phyloP scores from a whole-genome alignment of 148 eudicot genomes.

The Rhododendron molle region DNA sequence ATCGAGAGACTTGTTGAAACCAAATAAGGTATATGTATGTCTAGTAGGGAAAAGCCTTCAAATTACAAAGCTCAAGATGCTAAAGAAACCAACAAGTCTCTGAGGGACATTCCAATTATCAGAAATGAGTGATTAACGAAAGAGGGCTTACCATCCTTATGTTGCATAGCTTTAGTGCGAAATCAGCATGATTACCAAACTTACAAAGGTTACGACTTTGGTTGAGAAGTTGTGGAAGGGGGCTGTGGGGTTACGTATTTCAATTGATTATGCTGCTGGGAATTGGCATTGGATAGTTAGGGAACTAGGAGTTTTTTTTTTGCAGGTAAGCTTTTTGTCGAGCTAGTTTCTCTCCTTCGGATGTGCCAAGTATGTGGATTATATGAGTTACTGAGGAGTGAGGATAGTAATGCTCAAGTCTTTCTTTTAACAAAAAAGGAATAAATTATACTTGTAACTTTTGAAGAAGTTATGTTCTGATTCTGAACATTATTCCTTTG shows the following conservation, averaged over 20 bases:
- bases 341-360: neutral
- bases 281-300: neutral
- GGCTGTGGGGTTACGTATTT: too few relatives aligned
- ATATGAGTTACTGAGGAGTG: neutral
- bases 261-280: constrained; percentile 1
- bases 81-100: neutral
- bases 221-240: neutral
- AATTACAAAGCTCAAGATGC: neutral
- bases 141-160: neutral
- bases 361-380: neutral
- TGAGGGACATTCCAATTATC: neutral
- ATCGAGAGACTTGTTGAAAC: neutral
- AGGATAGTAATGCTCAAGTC: neutral
- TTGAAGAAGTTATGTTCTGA: neutral
- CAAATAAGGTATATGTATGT: neutral
- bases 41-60: neutral
- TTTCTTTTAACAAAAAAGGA: neutral
- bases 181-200: neutral
- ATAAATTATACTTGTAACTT: neutral
- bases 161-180: neutral
- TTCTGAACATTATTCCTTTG: neutral
- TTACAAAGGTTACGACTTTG: neutral
- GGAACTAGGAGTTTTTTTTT: neutral
- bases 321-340: neutral
- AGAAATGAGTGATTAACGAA: neutral